A percentile compares a stretch with the other conserved stretches of the same genome.
These are phyloP conservation scores for Lumnitzera littorea DNA, from an alignment of 345 rosid genomes.

Conservation along the genomic window DNA sequence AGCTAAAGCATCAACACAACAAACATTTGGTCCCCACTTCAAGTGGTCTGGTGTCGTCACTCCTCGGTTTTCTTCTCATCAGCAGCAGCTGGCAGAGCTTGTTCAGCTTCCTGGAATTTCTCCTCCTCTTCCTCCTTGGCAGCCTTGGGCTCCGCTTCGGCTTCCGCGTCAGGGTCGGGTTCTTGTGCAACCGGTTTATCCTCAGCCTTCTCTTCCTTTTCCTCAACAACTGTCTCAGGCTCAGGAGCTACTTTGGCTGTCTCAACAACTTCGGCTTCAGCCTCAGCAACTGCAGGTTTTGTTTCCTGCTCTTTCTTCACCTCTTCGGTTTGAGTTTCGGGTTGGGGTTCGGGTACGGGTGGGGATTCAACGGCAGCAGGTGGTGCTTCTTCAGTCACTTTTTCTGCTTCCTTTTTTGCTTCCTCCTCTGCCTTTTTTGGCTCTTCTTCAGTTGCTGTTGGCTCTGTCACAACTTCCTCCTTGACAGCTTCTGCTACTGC, in stretches of 20 bases:
- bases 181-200: background rate
- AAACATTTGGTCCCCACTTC: too few relatives aligned
- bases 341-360: background rate
- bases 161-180: conserved; percentile 12
- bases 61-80: background rate
- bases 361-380: background rate
- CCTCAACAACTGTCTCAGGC: conserved; percentile 15
- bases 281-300: conserved; percentile 18
- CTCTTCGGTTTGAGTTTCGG: conserved; percentile 9
- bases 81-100: background rate
- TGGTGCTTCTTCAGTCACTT: conserved; percentile 1
- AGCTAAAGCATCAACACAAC: too few relatives aligned
- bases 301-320: conserved; percentile 8
- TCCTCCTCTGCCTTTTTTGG: background rate
- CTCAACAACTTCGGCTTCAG: conserved; percentile 20
- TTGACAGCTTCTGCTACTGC: conserved; percentile 4
- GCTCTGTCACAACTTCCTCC: conserved; percentile 3
- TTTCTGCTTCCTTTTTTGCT: conserved; percentile 3
- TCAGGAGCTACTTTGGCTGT: conserved; percentile 25
- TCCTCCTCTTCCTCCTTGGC: conserved; percentile 17
- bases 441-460: conserved; percentile 13
- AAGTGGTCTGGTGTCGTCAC: background rate
- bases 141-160: conserved; percentile 20
- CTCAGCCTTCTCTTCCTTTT: conserved; percentile 18
- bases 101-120: conserved; percentile 16